These are phyloP conservation scores for Aspergillus melleus DNA, from an alignment of 2,329 filamentous ascomycete species.

Conservation along the genomic window DNA sequence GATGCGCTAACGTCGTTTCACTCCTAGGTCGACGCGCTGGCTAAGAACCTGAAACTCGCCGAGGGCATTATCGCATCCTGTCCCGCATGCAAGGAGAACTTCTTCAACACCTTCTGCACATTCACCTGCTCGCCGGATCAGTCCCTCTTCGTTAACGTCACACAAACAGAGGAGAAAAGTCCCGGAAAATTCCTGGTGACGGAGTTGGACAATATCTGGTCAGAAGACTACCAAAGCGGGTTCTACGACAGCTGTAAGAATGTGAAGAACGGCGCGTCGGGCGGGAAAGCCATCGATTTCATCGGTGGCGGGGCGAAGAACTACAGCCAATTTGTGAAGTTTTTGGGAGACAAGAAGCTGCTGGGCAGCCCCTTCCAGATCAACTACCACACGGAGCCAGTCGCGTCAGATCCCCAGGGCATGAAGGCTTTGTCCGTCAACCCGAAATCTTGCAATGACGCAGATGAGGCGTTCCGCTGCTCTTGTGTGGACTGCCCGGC, in stretches of 20 bases:
- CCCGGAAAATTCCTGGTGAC: constrained; percentile 67
- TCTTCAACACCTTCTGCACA: constrained; percentile 96
- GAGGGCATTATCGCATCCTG: constrained; percentile 89
- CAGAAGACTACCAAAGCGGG: constrained; percentile 76
- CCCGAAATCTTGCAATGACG: constrained; percentile 85
- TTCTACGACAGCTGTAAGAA: constrained; percentile 99
- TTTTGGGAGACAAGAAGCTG: constrained; percentile 88
- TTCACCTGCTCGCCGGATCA: constrained; percentile 98
- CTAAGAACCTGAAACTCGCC: constrained; percentile 80
- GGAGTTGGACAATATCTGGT: constrained; percentile 86
- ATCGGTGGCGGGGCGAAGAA: constrained; percentile 95
- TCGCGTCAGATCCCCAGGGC: constrained; percentile 60
- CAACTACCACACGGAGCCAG: constrained; percentile 70
- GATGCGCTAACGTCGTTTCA: not conserved
- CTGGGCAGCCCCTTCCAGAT: constrained; percentile 95
- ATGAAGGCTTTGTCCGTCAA: constrained; percentile 72
- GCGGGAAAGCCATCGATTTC: constrained; percentile 89
- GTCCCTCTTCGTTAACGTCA: constrained; percentile 92
- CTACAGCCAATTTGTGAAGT: constrained; percentile 82
- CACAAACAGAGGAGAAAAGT: constrained; percentile 61
- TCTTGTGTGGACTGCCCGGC: constrained; percentile 90
- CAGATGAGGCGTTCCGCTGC: constrained; percentile 81
- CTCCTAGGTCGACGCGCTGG: constrained; percentile 71
- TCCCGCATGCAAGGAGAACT: constrained; percentile 96
- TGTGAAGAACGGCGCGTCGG: constrained; percentile 95